Conservation (phyloP, 2,329 filamentous ascomycete genomes). For the Diaporthe eres region DNA sequence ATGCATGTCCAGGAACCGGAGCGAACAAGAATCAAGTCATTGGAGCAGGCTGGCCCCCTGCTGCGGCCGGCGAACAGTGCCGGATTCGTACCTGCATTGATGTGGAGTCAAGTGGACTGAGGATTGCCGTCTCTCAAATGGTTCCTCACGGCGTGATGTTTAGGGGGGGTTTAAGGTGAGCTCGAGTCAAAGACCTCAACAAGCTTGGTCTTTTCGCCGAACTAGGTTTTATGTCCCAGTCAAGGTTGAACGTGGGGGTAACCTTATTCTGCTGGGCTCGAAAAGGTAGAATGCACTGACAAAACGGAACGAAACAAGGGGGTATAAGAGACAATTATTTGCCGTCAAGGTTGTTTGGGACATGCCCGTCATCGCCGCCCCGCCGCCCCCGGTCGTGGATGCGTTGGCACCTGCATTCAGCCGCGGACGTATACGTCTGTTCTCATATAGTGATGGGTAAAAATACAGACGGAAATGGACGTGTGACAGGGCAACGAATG, state of each 20-base stretch:
- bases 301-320: conserved; percentile 6
- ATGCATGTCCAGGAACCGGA: not conserved
- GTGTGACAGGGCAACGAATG: not conserved
- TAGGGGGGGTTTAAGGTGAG: not conserved
- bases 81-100: conserved; percentile 20
- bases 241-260: conserved; percentile 20
- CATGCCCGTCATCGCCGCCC: not conserved
- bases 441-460: not conserved
- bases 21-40: not conserved
- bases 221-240: conserved; percentile 4
- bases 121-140: not conserved
- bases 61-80: not conserved
- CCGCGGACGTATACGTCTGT: not conserved
- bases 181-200: conserved; percentile 27
- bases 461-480: not conserved
- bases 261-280: conserved; percentile 9
- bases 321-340: not conserved
- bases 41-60: conserved; percentile 10
- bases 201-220: not conserved
- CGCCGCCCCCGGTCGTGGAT: not conserved
- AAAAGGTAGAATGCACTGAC: not conserved
- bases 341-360: not conserved
- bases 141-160: not conserved
- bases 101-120: conserved; percentile 11
- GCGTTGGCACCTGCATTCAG: not conserved